Percentiles rank a stretch among this genome's conserved stretches.
Evolutionary conservation across 1,139 yeast species (phyloP).

Genomic region (Casaregolazyma lundiana): DNA sequence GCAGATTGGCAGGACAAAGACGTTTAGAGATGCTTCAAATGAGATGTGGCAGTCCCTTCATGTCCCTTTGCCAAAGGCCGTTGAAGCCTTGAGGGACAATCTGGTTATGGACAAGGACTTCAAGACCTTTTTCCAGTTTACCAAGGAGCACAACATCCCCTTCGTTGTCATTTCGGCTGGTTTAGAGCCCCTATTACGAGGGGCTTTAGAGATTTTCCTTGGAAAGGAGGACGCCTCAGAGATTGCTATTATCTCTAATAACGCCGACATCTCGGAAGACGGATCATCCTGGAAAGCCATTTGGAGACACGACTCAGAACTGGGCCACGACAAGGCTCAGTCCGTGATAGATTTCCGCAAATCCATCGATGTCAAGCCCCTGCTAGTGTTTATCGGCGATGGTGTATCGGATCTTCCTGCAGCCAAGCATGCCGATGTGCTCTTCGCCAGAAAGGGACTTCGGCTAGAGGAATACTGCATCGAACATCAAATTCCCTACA

Average conservation of each 20-base stretch:
- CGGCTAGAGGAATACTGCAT: conserved; percentile 40
- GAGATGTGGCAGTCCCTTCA: conserved; percentile 42
- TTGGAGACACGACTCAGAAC: conserved; percentile 56
- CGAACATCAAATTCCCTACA: conserved; percentile 39
- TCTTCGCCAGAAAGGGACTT: conserved; percentile 42
- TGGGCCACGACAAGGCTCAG: conserved; percentile 65
- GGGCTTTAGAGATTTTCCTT: conserved; percentile 53
- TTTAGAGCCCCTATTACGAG: conserved; percentile 56
- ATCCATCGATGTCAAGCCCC: conserved; percentile 29
- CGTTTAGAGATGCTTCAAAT: conserved; percentile 42
- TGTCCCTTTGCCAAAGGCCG: conserved; percentile 48
- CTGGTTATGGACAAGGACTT: conserved; percentile 60
- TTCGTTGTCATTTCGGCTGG: conserved; percentile 66
- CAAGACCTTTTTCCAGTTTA: conserved; percentile 50
- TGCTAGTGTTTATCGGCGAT: conserved; percentile 41
- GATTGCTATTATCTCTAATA: conserved; percentile 59
- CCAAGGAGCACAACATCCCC: conserved; percentile 48
- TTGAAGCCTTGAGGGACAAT: conserved; percentile 47
- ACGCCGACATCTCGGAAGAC: conserved; percentile 43
- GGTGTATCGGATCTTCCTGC: conserved; percentile 45
- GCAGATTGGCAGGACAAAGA: conserved; percentile 34
- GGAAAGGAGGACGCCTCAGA: conserved; percentile 51
- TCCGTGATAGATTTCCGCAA: conserved; percentile 48
- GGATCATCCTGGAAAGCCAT: conserved; percentile 52
- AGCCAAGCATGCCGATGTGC: conserved; percentile 41